These are phyloP conservation scores for Chenopodium album DNA, from an alignment of 148 eudicot species.

Conservation along the genomic window DNA sequence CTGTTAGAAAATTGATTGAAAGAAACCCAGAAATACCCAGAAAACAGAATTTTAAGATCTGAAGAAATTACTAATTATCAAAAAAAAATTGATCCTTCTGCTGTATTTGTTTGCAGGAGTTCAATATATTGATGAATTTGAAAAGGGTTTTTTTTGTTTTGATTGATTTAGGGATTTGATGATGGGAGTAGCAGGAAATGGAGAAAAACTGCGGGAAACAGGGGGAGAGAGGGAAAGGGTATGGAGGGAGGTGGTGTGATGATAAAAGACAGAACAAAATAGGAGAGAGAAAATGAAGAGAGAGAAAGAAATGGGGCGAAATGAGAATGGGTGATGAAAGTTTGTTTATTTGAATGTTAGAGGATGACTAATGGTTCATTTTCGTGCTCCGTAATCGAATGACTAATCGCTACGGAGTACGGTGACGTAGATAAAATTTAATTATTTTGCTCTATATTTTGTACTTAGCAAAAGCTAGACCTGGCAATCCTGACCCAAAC, in stretches of 20 bases:
- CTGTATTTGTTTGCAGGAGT: not conserved
- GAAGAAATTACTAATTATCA: not conserved
- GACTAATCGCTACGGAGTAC: too few species aligned
- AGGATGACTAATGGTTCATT: not conserved
- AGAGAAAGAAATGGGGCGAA: not conserved
- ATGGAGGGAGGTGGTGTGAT: not conserved
- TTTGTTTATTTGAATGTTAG: not conserved
- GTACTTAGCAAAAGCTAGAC: too few species aligned
- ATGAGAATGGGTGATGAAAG: not conserved
- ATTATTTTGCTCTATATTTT: too few species aligned
- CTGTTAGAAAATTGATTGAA: not conserved
- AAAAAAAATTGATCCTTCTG: not conserved
- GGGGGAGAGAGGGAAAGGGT: not conserved
- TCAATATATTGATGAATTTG: too few species aligned
- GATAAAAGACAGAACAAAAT: not conserved
- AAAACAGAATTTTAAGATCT: conserved; percentile 8
- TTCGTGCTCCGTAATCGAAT: too few species aligned
- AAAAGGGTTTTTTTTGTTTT: too few species aligned
- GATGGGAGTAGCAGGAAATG: not conserved
- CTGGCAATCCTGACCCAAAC: too few species aligned
- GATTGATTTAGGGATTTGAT: not conserved
- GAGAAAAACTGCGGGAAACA: conserved; percentile 11
- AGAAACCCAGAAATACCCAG: conserved; percentile 11
- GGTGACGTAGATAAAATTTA: too few species aligned
- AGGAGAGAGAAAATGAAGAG: not conserved